These are phyloP conservation scores for Ceratocystis alfenasii DNA, from an alignment of 2,329 filamentous ascomycete genomes.

Conservation along the genomic window DNA sequence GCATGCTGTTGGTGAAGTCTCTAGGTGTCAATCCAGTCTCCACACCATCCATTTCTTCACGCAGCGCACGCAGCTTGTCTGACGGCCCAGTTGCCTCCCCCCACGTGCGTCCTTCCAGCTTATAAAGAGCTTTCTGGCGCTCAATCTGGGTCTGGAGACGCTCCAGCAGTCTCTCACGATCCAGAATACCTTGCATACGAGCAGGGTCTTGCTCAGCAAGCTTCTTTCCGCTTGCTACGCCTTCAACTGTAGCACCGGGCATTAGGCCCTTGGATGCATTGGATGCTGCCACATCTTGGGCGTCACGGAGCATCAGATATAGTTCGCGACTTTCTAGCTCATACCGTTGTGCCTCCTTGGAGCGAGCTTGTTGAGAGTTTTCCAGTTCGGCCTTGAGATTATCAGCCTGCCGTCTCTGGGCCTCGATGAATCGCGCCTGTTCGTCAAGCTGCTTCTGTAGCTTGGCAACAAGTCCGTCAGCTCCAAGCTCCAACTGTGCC, in stretches of 20 bases:
- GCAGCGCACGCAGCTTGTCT: slow-evolving; percentile 78
- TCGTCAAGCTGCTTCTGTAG: slow-evolving; percentile 90
- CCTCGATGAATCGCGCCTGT: slow-evolving; percentile 78
- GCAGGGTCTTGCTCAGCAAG: slow-evolving; percentile 54
- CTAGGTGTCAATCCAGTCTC: slow-evolving; percentile 33
- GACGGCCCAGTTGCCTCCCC: slow-evolving; percentile 68
- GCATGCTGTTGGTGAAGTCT: slow-evolving; percentile 58
- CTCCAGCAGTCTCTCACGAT: slow-evolving; percentile 85
- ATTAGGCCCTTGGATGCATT: slow-evolving; percentile 48
- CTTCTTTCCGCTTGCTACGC: slow-evolving; percentile 36
- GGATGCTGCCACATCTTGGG: slow-evolving; percentile 87
- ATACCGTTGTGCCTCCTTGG: slow-evolving; percentile 85
- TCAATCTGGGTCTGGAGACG: slow-evolving; percentile 91
- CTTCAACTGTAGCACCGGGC: slow-evolving; percentile 24
- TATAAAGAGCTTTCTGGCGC: slow-evolving; percentile 93
- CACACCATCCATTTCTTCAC: slow-evolving; percentile 81
- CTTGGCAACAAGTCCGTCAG: slow-evolving; percentile 85
- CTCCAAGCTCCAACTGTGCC: slow-evolving; percentile 76
- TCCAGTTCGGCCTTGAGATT: slow-evolving; percentile 80
- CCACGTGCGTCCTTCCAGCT: slow-evolving; percentile 88
- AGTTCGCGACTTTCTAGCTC: slow-evolving; percentile 92
- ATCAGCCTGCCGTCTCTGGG: slow-evolving; percentile 76
- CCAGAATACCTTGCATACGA: slow-evolving; percentile 82
- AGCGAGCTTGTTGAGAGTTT: slow-evolving; percentile 70
- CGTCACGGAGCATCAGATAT: slow-evolving; percentile 95